phyloP scores from a whole-genome alignment of 208 protist genomes.

The Sergeia podlipaevii region DNA sequence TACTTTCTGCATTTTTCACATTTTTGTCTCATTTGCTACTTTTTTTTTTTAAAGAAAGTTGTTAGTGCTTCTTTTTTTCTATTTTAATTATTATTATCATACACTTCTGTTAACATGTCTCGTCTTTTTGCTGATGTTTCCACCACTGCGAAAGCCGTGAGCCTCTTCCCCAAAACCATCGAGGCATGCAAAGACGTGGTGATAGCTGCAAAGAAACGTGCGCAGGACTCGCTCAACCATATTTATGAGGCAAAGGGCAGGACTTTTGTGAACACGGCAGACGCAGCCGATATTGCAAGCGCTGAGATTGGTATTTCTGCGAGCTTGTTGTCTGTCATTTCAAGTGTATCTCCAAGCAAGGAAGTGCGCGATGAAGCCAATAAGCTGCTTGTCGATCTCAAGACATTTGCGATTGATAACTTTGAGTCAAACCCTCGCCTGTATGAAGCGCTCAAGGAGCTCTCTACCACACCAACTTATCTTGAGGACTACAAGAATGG shows the following conservation, averaged over 20 bases:
- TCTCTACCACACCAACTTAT: slow-evolving; percentile 27
- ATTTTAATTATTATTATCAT: slow-evolving; percentile 15
- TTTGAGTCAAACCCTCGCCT: slow-evolving; percentile 63
- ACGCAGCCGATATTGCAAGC: slow-evolving; percentile 43
- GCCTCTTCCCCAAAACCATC: slow-evolving; percentile 62
- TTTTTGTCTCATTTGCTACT: slow-evolving; percentile 10
- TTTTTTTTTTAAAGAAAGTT: slow-evolving; percentile 7
- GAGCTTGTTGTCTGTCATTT: slow-evolving; percentile 61
- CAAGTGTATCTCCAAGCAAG: slow-evolving; percentile 44
- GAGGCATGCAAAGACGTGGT: slow-evolving; percentile 42
- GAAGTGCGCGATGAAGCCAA: slow-evolving; percentile 63
- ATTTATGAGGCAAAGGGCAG: slow-evolving; percentile 32
- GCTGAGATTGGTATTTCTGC: slow-evolving; percentile 49
- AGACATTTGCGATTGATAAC: slow-evolving; percentile 62
- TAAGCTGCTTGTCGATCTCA: slow-evolving; percentile 53
- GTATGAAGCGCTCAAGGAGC: slow-evolving; percentile 55
- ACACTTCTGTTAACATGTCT: too few species aligned
- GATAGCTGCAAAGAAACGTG: slow-evolving; percentile 39
- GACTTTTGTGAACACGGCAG: slow-evolving; percentile 60
- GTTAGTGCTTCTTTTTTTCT: slow-evolving; percentile 6
- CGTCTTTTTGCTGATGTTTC: slow-evolving; percentile 57
- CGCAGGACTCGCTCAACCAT: slow-evolving; percentile 30
- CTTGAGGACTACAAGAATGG: slow-evolving; percentile 29
- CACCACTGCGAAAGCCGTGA: slow-evolving; percentile 36
- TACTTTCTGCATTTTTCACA: slow-evolving; percentile 3